Evolutionary conservation across 257 asterid species (phyloP).

Genomic region (Scutellaria galericulata): DNA sequence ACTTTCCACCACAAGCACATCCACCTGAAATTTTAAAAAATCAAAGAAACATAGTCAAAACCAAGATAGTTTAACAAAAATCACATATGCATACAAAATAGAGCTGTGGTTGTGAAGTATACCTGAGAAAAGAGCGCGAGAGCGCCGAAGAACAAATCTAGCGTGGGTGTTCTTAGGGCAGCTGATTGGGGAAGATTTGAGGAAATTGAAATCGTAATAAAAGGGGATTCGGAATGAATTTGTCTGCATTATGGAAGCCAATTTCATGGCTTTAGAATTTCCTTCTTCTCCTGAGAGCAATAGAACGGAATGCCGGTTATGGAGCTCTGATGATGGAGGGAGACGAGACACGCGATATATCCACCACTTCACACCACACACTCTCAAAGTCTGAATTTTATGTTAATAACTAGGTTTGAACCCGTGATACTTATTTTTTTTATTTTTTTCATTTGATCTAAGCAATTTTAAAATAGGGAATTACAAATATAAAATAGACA

Average conservation of each 20-base stretch:
- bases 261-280: slow-evolving; percentile 53
- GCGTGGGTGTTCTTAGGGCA: neutral
- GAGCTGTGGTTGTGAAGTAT: neutral
- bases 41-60: neutral
- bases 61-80: neutral
- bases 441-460: too few relatives aligned
- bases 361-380: too few relatives aligned
- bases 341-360: too few relatives aligned
- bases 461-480: slow-evolving; percentile 1
- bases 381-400: too few relatives aligned
- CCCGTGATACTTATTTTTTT: too few relatives aligned
- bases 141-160: slow-evolving; percentile 47
- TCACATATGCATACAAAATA: neutral
- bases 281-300: neutral
- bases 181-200: too few relatives aligned
- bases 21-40: slow-evolving; percentile 52
- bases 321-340: too few relatives aligned
- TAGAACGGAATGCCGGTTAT: too few relatives aligned
- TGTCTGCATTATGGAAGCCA: slow-evolving; percentile 51
- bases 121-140: slow-evolving; percentile 53
- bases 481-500: neutral
- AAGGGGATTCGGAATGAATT: slow-evolving; percentile 41
- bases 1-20: slow-evolving; percentile 41
- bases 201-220: neutral
- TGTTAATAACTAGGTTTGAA: too few relatives aligned